Evolutionary conservation across 805 yeast genomes (phyloP).

Genomic region (Candida khao-thaluensis): DNA sequence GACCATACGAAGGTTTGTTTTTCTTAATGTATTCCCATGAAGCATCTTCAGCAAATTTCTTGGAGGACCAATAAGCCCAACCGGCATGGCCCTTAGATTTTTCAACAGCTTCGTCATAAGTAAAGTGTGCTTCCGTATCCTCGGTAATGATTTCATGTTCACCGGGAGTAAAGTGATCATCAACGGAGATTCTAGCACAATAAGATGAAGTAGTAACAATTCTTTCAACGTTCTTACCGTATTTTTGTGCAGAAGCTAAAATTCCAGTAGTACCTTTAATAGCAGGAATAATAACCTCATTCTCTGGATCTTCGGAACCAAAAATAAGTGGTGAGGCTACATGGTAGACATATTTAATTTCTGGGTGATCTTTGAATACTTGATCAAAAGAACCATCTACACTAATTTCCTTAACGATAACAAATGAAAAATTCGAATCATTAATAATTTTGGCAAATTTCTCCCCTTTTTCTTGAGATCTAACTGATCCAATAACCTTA

Average conservation of each 20-base stretch:
- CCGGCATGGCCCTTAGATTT: background rate
- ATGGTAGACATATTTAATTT: constrained; percentile 26
- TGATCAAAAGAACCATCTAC: constrained; percentile 27
- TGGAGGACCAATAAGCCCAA: constrained; percentile 34
- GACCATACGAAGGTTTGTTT: constrained; percentile 31
- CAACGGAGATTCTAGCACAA: constrained; percentile 23
- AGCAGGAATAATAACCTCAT: constrained; percentile 28
- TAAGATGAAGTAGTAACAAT: constrained; percentile 54
- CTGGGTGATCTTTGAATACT: constrained; percentile 25
- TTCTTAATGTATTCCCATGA: constrained; percentile 48
- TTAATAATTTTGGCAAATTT: constrained; percentile 14
- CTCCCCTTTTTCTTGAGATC: constrained; percentile 45
- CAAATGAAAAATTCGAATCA: constrained; percentile 19
- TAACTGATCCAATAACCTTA: constrained; percentile 51
- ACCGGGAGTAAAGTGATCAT: constrained; percentile 1
- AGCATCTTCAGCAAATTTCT: constrained; percentile 53
- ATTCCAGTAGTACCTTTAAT: constrained; percentile 35
- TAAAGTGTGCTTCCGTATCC: background rate
- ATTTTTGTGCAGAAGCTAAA: constrained; percentile 43
- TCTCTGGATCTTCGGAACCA: constrained; percentile 18
- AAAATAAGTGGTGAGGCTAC: constrained; percentile 29
- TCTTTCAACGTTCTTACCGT: constrained; percentile 41
- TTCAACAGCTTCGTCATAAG: constrained; percentile 1
- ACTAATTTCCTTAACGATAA: constrained; percentile 22
- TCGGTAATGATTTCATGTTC: background rate